Base-by-base conservation (phyloP, 495 filamentous ascomycete genomes). In the Podospora didyma region DNA sequence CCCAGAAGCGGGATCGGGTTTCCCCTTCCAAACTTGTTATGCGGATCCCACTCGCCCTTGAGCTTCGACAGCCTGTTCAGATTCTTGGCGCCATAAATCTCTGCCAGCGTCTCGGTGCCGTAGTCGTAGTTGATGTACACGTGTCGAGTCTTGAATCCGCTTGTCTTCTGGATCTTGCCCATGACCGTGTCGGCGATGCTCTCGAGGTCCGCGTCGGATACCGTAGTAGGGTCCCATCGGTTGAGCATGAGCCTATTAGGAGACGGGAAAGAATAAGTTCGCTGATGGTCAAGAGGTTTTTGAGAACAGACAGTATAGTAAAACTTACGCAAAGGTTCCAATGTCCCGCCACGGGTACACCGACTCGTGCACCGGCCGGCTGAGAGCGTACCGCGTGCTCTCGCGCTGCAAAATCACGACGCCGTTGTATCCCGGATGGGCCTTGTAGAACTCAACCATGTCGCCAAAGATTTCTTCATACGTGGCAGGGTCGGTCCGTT, bases 51-150 rank as follows among this genome's bases (percentile, higher is more conserved):
- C 19, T 53, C 48, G 53, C 44, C 57, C 56, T 72, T 72, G 17
- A 72, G 46, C 16, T 16, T 26, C 14, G 34, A 49, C 21, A 75
- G 49, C 1, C 62, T 51, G 0, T 55, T 56, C 22, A 75, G 48
- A 22, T 75, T 72, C 12, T 54, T 42, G 0, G 6, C 48, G 19
- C 54, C 52, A 26, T 68, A 73, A 12, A 42, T 57, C 3, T 55
- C 51, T 39, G 62, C 67, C 1, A 57, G 48, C 1, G 39, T 56
- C 56, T 78, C 74, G 54, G 75, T 68, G 2, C 75, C 70, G 42
- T 69, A 58, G 7, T 66, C 68, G 49, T 71, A 75, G 44, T 62
- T 71, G 23, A 74, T 55, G 34, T 73, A 75, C 6, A 64, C 45
- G 12, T 62, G 35, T 4, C 69, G 48, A 17, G 52, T 55, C 1